Percentiles rank a stretch among this genome's conserved stretches.
Evolutionary conservation across 805 yeast genomes (phyloP).

Genomic region (Blastobotrys mokoenaii): DNA sequence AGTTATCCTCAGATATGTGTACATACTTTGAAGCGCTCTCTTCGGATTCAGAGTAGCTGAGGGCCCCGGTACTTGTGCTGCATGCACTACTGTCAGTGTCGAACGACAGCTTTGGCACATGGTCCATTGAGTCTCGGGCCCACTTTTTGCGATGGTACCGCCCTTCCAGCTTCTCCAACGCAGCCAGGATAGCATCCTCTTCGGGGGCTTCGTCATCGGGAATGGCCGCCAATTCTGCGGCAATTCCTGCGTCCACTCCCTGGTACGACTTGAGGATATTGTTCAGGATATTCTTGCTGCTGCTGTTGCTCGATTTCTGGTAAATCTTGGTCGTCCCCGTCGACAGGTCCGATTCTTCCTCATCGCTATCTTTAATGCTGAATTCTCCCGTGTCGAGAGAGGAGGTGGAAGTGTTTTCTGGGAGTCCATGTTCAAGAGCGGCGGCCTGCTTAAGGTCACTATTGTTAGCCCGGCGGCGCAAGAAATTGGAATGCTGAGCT

Average conservation of each 20-base stretch:
- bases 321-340: too few relatives aligned
- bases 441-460: neutral
- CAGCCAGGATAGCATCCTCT: conserved; percentile 64
- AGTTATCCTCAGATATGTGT: neutral
- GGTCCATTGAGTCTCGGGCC: neutral
- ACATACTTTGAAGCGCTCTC: too few relatives aligned
- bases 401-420: neutral
- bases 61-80: too few relatives aligned
- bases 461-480: neutral
- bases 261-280: neutral
- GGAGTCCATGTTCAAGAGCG: neutral
- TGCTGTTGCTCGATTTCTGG: too few relatives aligned
- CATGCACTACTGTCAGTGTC: neutral
- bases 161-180: conserved; percentile 76
- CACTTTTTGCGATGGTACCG: conserved; percentile 21
- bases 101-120: neutral
- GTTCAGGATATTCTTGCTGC: neutral
- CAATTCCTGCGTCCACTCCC: conserved; percentile 37
- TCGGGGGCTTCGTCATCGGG: conserved; percentile 71
- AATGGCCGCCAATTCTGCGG: conserved; percentile 71
- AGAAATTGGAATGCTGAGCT: neutral
- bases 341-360: neutral
- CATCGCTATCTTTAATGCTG: neutral
- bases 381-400: neutral
- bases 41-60: too few relatives aligned